Base-by-base conservation (phyloP, 2,329 filamentous ascomycete species). In the Fusarium denticulatum region DNA sequence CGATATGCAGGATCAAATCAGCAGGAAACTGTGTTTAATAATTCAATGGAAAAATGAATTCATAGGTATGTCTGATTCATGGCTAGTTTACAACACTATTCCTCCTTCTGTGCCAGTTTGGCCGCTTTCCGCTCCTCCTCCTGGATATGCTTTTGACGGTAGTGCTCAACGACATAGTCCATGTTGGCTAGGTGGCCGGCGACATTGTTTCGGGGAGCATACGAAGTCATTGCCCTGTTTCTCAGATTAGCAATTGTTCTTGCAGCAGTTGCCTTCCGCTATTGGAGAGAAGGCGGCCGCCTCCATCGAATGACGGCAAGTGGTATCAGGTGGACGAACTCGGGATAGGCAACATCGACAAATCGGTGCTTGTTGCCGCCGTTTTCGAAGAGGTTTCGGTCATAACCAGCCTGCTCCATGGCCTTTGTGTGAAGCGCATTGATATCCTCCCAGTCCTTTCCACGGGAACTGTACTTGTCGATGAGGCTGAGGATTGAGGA, bases 131-230 rank as follows among this genome's bases (percentile, higher is more conserved):
- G 83, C 76, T 87, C 88, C 80, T 89, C 88, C 66, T 88, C 87
- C 65, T 85, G 85, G 61, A 86, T 76, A 73, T 90, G 85, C 81
- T 87, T 81, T 79, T 87, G 83, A 76, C 83, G 83, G 83, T 88
- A 90, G 81, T 90, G 89, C 78, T 86, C 88, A 22, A 89, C 84
- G 34, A 90, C 84, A 75, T 88, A 82, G 79, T 89, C 87, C 52
- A 91, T 80, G 80, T 88, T 88, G 73, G 83, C 79, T 71, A 84
- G 82, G 75, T 88, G 86, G 45, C 89, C 89, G 34, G 89, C 88
- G 32, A 86, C 86, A 24, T 90, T 83, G 80, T 88, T 89, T 79
- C 84, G 84, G 26, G 84, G 83, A 26, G 86, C 85, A 69, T 87
- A 85, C 16, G 67, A 69, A n/a, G 84, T 82, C 74, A 90, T 80